Percentiles rank a stretch among this genome's conserved stretches.
phyloP scores from a whole-genome alignment of 2,329 filamentous ascomycete genomes.

The Nemania sp. region DNA sequence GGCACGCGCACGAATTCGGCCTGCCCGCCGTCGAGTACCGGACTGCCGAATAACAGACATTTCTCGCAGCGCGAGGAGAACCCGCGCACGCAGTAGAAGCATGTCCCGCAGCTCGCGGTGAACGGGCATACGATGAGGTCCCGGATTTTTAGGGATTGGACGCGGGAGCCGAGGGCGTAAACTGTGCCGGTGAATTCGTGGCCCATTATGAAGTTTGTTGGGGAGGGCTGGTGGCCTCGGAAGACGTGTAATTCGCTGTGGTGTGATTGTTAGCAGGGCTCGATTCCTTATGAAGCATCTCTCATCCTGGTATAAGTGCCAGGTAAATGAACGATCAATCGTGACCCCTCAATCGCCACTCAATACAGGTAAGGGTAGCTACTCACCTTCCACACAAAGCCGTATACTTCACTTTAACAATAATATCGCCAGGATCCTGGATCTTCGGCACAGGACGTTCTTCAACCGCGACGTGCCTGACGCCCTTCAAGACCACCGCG shows the following conservation, averaged over 20 bases:
- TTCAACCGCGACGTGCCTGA: constrained; percentile 16
- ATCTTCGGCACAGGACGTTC: constrained; percentile 21
- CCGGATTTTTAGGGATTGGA: constrained; percentile 11
- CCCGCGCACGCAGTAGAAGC: constrained; percentile 23
- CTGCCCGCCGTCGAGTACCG: constrained; percentile 23
- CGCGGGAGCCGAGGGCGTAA: constrained; percentile 7
- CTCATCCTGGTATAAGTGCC: no score
- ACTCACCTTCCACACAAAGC: constrained; percentile 24
- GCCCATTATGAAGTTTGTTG: constrained; percentile 26
- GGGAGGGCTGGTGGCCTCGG: constrained; percentile 22
- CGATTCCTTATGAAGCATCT: no score
- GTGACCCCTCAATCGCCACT: no score
- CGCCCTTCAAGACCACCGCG: constrained; percentile 24
- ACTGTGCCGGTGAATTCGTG: constrained; percentile 27
- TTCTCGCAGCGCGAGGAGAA: constrained; percentile 25
- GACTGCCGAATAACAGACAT: constrained; percentile 22
- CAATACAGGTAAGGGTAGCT: no score
- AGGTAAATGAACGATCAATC: no score
- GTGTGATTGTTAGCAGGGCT: neutral
- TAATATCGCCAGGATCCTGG: constrained; percentile 19
- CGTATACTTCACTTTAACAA: constrained; percentile 25
- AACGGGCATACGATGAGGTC: constrained; percentile 23
- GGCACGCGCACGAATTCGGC: constrained; percentile 25
- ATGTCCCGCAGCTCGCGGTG: constrained; percentile 25
- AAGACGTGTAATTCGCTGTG: constrained; percentile 24